A percentile compares a stretch with the other conserved stretches of the same genome.
phyloP scores from a whole-genome alignment of 2,329 filamentous ascomycete genomes.

The Chaetomium sp. region DNA sequence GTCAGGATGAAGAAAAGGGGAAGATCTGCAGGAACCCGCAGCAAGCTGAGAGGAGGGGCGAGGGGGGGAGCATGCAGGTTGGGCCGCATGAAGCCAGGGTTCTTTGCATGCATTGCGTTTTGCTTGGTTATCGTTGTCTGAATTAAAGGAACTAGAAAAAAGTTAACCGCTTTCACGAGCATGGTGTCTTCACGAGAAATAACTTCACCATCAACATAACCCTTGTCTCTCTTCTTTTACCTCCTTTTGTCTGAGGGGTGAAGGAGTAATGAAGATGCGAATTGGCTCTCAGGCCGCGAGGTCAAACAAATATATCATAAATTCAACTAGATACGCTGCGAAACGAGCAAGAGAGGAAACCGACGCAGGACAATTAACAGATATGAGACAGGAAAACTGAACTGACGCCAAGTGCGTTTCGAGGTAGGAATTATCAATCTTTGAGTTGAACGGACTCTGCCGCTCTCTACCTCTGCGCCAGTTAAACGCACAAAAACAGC shows the following conservation, averaged over 20 bases:
- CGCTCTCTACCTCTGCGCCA: slow-evolving; percentile 1
- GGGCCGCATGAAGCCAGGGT: too few relatives aligned
- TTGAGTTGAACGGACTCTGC: slow-evolving; percentile 5
- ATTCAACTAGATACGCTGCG: too few relatives aligned
- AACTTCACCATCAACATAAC: too few relatives aligned
- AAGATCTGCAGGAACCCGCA: slow-evolving; percentile 5
- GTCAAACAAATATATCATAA: too few relatives aligned
- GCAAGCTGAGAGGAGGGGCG: background rate
- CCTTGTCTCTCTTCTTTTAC: too few relatives aligned
- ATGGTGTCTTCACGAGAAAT: too few relatives aligned
- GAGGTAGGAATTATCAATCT: slow-evolving; percentile 8
- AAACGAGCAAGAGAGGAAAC: background rate
- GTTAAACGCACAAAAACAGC: background rate
- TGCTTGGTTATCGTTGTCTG: too few relatives aligned
- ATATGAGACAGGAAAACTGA: background rate
- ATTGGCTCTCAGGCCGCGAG: background rate
- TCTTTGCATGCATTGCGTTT: too few relatives aligned
- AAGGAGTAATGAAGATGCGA: slow-evolving; percentile 6
- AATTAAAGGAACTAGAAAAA: too few relatives aligned
- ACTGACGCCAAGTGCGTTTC: background rate
- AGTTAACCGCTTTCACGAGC: too few relatives aligned
- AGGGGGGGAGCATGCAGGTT: too few relatives aligned
- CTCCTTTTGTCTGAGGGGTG: too few relatives aligned
- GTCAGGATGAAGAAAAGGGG: background rate
- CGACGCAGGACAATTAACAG: background rate